These are phyloP conservation scores for Rhododendron griersonianum DNA, from an alignment of 148 eudicot species.

Conservation along the genomic window DNA sequence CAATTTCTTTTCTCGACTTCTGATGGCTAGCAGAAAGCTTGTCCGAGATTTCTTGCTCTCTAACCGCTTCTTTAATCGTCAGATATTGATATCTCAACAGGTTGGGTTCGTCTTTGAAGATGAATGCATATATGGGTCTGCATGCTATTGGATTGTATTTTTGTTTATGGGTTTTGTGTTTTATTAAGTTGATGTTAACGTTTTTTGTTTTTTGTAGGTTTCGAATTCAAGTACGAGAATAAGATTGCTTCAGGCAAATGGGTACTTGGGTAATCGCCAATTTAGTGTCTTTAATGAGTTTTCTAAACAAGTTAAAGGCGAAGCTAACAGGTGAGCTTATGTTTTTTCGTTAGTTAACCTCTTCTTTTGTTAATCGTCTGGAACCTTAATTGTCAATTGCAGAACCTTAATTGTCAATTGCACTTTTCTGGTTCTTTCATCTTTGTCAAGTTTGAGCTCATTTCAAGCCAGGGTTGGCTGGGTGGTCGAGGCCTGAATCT, in stretches of 20 bases:
- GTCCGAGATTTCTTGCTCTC: conserved; percentile 34
- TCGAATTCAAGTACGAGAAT: conserved; percentile 30
- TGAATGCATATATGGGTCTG: not conserved
- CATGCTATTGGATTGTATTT: not conserved
- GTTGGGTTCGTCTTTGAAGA: conserved; percentile 13
- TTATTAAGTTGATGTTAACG: not conserved
- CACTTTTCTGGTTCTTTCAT: not conserved
- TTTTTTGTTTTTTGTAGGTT: conserved; percentile 5
- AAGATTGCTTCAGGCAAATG: conserved; percentile 30
- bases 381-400: not conserved
- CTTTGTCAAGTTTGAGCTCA: not conserved
- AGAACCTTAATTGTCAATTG: not conserved
- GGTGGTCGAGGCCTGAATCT: not conserved
- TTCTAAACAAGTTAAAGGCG: conserved; percentile 75
- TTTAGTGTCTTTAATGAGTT: conserved; percentile 81
- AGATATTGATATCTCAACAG: conserved; percentile 22
- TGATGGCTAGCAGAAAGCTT: conserved; percentile 42
- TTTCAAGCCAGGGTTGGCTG: not conserved
- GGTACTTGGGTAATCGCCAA: conserved; percentile 43
- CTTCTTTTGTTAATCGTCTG: not conserved
- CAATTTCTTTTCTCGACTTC: not conserved
- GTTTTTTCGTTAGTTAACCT: not conserved
- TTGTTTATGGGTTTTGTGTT: not conserved
- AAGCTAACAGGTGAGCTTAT: conserved; percentile 47
- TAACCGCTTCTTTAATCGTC: conserved; percentile 18